These are phyloP conservation scores for Sporothrix phasma DNA, from an alignment of 2,329 filamentous ascomycete genomes.

Conservation along the genomic window DNA sequence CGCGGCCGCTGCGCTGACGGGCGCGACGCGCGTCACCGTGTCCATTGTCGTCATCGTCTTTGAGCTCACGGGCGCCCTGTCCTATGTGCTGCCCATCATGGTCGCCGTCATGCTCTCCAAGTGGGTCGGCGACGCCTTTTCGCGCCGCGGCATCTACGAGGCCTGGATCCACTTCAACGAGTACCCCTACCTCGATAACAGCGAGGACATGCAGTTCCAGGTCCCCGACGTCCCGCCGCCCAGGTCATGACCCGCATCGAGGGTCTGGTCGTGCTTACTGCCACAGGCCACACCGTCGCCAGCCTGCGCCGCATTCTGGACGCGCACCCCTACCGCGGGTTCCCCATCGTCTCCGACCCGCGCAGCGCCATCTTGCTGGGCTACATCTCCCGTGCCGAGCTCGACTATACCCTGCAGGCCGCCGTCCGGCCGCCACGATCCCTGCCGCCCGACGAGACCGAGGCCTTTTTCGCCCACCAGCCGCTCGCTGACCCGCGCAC, in stretches of 20 bases:
- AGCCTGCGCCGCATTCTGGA: conserved; percentile 61
- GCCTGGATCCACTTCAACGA: conserved; percentile 94
- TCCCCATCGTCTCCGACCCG: conserved; percentile 75
- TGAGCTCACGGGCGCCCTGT: conserved; percentile 89
- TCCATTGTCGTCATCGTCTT: conserved; percentile 99
- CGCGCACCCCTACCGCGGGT: conserved; percentile 73
- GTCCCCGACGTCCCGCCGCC: conserved; percentile 79
- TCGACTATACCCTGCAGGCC: conserved; percentile 66
- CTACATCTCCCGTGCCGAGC: conserved; percentile 87
- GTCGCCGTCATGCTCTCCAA: conserved; percentile 96
- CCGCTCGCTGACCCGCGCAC: conserved; percentile 66
- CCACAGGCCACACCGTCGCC: conserved; percentile 77
- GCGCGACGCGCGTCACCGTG: conserved; percentile 91
- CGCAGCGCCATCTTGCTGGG: conserved; percentile 72
- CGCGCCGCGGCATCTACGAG: conserved; percentile 89
- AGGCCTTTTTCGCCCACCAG: conserved; percentile 73
- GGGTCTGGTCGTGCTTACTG: conserved; percentile 78
- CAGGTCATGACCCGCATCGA: conserved; percentile 90
- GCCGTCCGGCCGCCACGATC: conserved; percentile 46
- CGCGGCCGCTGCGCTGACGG: conserved; percentile 85
- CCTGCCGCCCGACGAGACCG: conserved; percentile 60
- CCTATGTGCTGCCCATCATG: conserved; percentile 97
- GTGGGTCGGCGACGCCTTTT: conserved; percentile 95
- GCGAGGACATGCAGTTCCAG: conserved; percentile 4
- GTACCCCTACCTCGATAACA: conserved; percentile 91